These are phyloP conservation scores for Nakazawaea anatomiae DNA, from an alignment of 805 yeast genomes.

Conservation along the genomic window DNA sequence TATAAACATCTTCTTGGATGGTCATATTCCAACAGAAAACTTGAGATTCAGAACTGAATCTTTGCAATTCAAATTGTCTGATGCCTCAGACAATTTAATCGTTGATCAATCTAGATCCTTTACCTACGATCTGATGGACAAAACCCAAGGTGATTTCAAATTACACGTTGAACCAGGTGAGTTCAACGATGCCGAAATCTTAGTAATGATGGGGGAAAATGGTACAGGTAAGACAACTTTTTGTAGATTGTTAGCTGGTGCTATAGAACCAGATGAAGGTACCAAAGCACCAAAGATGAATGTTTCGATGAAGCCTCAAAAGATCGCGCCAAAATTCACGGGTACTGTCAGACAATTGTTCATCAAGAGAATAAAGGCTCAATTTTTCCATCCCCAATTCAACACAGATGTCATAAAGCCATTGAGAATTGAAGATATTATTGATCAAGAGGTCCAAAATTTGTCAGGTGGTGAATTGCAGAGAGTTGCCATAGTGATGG, in stretches of 20 bases:
- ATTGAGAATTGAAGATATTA: conserved; percentile 83
- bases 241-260: conserved; percentile 93
- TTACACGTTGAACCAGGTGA: conserved; percentile 80
- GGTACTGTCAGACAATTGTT: conserved; percentile 98
- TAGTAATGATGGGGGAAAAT: conserved; percentile 99
- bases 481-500: conserved; percentile 95
- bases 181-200: conserved; percentile 91
- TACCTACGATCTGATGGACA: conserved; percentile 72
- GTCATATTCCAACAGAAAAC: conserved; percentile 95
- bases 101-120: conserved; percentile 76
- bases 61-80: conserved; percentile 86
- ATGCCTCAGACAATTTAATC: conserved; percentile 73
- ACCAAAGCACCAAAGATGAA: conserved; percentile 78
- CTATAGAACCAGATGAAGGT: conserved; percentile 79
- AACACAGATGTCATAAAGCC: conserved; percentile 98
- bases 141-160: conserved; percentile 96
- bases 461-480: conserved; percentile 99
- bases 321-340: conserved; percentile 96
- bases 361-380: conserved; percentile 91
- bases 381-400: conserved; percentile 94
- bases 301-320: conserved; percentile 98
- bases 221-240: conserved; percentile 99
- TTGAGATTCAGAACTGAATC: conserved; percentile 96
- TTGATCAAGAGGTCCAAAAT: conserved; percentile 96
- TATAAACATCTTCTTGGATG: conserved; percentile 96